Percentiles rank a stretch among this genome's conserved stretches.
Conservation (phyloP, 306 rosid species). For the Astragalus membranaceus region DNA sequence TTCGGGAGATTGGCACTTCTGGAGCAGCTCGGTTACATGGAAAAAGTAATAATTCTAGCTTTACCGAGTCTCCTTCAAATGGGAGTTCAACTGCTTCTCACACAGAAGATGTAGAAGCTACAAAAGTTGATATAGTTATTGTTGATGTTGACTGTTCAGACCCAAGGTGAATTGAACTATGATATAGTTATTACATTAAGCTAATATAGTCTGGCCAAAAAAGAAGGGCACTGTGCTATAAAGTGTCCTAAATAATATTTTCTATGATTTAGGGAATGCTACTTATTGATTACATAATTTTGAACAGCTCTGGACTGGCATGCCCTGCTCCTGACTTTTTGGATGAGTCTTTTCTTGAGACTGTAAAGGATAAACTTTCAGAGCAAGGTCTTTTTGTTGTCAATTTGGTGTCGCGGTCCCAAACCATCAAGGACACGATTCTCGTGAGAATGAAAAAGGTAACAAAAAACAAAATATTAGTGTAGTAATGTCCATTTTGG, state of each 20-base stretch:
- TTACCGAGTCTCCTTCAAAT: constrained; percentile 19
- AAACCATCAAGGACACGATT: constrained; percentile 53
- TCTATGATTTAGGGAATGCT: constrained; percentile 14
- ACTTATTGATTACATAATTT: neutral
- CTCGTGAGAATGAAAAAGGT: constrained; percentile 76
- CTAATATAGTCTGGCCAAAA: neutral
- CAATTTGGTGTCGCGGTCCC: constrained; percentile 86
- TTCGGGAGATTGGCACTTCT: constrained; percentile 36
- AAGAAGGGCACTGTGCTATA: neutral
- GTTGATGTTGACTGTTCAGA: constrained; percentile 92
- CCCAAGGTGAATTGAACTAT: constrained; percentile 55
- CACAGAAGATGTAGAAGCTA: constrained; percentile 23
- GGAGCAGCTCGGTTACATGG: constrained; percentile 16
- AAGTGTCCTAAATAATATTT: neutral
- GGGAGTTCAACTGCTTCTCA: constrained; percentile 26
- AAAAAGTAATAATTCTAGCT: constrained; percentile 5
- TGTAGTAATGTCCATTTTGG: constrained; percentile 4
- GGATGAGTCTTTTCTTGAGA: constrained; percentile 66
- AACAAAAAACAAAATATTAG: constrained; percentile 13
- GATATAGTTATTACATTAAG: constrained; percentile 6
- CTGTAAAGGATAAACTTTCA: constrained; percentile 56
- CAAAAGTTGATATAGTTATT: constrained; percentile 65
- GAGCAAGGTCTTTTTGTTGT: constrained; percentile 71
- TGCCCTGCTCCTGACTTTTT: constrained; percentile 83
- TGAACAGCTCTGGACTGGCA: constrained; percentile 74